These are phyloP conservation scores for Plasmodium coatneyi DNA, from an alignment of 169 alveolate genomes.

Conservation along the genomic window DNA sequence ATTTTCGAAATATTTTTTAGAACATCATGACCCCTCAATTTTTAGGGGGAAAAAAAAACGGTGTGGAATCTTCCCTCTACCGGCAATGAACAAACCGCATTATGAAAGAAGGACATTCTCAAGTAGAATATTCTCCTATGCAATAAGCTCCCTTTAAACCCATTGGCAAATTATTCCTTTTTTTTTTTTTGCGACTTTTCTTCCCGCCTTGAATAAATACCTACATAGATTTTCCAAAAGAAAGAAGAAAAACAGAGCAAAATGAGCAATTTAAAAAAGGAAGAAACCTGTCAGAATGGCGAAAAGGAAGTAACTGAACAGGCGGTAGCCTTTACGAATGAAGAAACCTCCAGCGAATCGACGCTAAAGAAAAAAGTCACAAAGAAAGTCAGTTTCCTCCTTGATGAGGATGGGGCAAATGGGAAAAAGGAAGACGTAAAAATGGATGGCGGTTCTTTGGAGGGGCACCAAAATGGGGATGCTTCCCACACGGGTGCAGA, in stretches of 20 bases:
- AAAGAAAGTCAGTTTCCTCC: constrained; percentile 49
- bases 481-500: background rate
- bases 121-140: background rate
- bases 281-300: background rate
- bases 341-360: constrained; percentile 6
- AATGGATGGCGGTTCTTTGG: background rate
- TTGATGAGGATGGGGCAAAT: constrained; percentile 9
- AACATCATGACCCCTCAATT: background rate
- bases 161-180: background rate
- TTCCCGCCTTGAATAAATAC: background rate
- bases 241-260: background rate
- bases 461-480: background rate
- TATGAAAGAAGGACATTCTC: background rate
- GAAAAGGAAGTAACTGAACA: background rate
- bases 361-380: constrained; percentile 15
- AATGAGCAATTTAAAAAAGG: constrained; percentile 9
- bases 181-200: background rate
- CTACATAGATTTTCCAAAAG: background rate
- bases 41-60: background rate
- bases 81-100: background rate
- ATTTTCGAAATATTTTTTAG: background rate
- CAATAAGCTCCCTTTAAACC: background rate
- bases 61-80: background rate
- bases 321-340: background rate
- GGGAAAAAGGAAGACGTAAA: constrained; percentile 9